These are phyloP conservation scores for Pseudotsuga menziesii DNA, from an alignment of 75 land plant species.

Conservation along the genomic window DNA sequence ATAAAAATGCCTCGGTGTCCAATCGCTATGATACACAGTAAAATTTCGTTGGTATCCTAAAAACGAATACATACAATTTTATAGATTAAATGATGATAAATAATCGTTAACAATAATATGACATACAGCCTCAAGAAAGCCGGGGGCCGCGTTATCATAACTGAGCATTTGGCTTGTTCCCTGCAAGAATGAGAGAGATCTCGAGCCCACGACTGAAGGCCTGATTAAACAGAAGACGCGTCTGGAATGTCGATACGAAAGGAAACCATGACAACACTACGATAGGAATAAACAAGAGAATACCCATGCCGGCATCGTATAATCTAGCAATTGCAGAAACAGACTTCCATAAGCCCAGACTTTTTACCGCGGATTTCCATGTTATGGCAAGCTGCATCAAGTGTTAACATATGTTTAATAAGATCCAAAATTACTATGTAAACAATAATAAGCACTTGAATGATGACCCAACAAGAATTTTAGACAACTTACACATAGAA, in stretches of 20 bases:
- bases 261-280: slow-evolving; percentile 97
- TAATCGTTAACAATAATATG: no score
- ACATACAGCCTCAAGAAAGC: no score
- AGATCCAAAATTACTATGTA: not conserved
- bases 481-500: slow-evolving; percentile 69
- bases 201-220: slow-evolving; percentile 98
- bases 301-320: slow-evolving; percentile 96
- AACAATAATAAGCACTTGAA: not conserved
- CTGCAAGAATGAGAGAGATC: slow-evolving; percentile 91
- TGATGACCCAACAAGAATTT: not conserved
- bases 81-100: no score
- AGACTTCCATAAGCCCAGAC: slow-evolving; percentile 76
- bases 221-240: slow-evolving; percentile 95
- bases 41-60: no score
- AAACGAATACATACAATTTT: no score
- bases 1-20: no score
- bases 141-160: slow-evolving; percentile 3
- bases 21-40: no score
- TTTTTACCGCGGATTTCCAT: slow-evolving; percentile 54
- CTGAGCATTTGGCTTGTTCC: slow-evolving; percentile 85
- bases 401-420: not conserved
- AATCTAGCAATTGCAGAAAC: slow-evolving; percentile 78
- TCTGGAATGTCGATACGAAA: slow-evolving; percentile 95
- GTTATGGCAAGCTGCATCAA: slow-evolving; percentile 71
- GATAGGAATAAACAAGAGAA: slow-evolving; percentile 73